A percentile compares a stretch with the other conserved stretches of the same genome.
Evolutionary conservation across 1,284 basidiomycete genomes (phyloP).

Genomic region (Leccinum variabile): DNA sequence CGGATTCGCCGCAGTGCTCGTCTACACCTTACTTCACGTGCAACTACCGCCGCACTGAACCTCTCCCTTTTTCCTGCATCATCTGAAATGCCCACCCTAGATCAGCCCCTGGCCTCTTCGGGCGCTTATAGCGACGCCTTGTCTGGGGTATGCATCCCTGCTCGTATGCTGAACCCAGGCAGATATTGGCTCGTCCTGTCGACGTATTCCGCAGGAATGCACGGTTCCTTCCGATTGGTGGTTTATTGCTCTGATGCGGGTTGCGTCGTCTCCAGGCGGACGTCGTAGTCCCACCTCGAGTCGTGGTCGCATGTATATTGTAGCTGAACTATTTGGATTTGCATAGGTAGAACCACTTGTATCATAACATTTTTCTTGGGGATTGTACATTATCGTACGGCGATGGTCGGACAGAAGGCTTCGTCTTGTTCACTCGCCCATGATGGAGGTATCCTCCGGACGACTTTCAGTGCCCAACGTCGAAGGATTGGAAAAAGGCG

Average conservation of each 20-base stretch:
- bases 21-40: conserved; percentile 55
- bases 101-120: conserved; percentile 60
- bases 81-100: conserved; percentile 27
- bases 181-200: conserved; percentile 75
- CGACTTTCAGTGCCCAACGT: background rate
- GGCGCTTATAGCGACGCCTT: conserved; percentile 76
- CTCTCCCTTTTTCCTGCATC: conserved; percentile 54
- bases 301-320: background rate
- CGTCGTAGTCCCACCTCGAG: background rate
- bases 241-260: conserved; percentile 52
- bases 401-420: no score
- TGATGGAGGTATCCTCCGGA: background rate
- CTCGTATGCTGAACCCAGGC: conserved; percentile 53
- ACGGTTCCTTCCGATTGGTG: conserved; percentile 59
- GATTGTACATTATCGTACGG: background rate
- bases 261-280: conserved; percentile 21
- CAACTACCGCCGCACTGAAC: conserved; percentile 52
- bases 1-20: conserved; percentile 52
- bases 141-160: conserved; percentile 66
- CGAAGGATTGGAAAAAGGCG: conserved; percentile 30
- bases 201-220: conserved; percentile 63
- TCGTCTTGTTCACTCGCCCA: background rate
- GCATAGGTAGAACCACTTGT: background rate
- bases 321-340: background rate
- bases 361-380: conserved; percentile 5